A percentile compares a stretch with the other conserved stretches of the same genome.
phyloP scores from a whole-genome alignment of 176 grass and related monocot species.

The Sorghum bicolor region DNA sequence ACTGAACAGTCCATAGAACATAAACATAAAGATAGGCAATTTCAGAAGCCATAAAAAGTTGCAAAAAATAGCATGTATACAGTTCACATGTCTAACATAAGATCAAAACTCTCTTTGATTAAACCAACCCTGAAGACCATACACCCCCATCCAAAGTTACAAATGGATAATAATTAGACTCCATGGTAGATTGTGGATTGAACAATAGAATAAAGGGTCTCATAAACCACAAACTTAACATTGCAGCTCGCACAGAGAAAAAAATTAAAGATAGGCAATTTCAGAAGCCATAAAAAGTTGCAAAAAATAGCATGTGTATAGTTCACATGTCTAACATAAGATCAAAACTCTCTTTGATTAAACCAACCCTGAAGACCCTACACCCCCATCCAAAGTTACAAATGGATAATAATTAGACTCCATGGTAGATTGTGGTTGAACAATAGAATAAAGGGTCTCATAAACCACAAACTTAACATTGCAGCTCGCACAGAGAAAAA shows the following conservation, averaged over 20 bases:
- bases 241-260: not conserved
- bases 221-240: not conserved
- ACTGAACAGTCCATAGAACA: conserved; percentile 27
- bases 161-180: not conserved
- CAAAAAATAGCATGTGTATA: conserved; percentile 2
- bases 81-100: not conserved
- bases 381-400: not conserved
- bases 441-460: not conserved
- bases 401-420: not conserved
- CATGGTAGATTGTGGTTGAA: not conserved
- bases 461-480: not conserved
- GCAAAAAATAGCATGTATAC: conserved; percentile 3
- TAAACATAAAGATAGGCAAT: conserved; percentile 15
- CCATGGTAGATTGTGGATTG: not conserved
- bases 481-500: not conserved
- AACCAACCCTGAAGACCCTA: not conserved
- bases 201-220: not conserved
- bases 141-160: not conserved
- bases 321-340: not conserved
- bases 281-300: conserved; percentile 9
- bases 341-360: not conserved
- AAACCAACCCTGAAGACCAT: not conserved
- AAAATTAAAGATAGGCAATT: not conserved
- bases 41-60: conserved; percentile 13
- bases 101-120: not conserved